Base-by-base conservation (phyloP, 2,329 filamentous ascomycete genomes). In the Cladosporium cucumerinum region DNA sequence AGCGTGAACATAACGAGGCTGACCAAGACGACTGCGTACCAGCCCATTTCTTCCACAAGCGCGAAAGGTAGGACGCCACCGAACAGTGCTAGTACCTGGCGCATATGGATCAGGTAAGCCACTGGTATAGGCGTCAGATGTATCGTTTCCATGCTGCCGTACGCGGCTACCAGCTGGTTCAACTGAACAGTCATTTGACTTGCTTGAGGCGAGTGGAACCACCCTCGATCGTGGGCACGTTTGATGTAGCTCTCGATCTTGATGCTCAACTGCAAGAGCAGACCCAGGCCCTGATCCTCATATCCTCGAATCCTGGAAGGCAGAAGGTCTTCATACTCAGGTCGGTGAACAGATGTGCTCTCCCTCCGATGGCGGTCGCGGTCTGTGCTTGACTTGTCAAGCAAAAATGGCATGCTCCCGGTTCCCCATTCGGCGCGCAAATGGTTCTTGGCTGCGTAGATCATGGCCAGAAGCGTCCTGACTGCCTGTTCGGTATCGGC, bases 91-190 rank as follows among this genome's bases (percentile, higher is more conserved):
- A 89, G 79, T 0, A 88, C 86, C 75, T 89, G 87, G 67, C 85
- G 84, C 69, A 86, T 84, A 69, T 89, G 87, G 66, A 89, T 89
- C 71, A 89, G 71, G 72, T 88, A 86, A 5, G 87, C 87, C 8
- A 89, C 83, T 1, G 87, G 87, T 23, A 89, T 82, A 0, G 86
- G 86, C 0, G 87, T 88, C n/a, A 85, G 75, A 65, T 85, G 81
- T 49, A 89, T 89, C 0, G 86, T 88, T 75, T 89, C 87, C 85
- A 89, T 87, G 62, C 76, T 81, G 2, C 86, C 86, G 72, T 87
- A 88, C 0, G 85, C 84, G 66, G 85, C 82, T 18, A 84, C 81
- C 21, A 89, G 74, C 0, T 75, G 74, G 71, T 87, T 87, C 26
- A 89, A 72, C 68, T 88, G 84, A 1, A 81, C 81, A 14, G 83